These are phyloP conservation scores for Trichoderma atroviride DNA, from an alignment of 2,329 filamentous ascomycete genomes.

Conservation along the genomic window DNA sequence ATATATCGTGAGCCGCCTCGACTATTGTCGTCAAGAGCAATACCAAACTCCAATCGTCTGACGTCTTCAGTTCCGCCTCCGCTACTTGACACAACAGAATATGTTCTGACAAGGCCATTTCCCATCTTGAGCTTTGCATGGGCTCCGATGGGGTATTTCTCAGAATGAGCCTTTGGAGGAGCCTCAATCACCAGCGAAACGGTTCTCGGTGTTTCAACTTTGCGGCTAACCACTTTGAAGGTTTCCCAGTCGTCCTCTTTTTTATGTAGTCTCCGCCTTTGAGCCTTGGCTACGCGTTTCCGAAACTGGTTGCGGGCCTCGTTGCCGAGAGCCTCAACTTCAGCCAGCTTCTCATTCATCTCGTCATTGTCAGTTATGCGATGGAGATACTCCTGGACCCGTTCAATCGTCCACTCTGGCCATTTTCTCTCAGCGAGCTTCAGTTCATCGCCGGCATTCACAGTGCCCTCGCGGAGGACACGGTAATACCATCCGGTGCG, in stretches of 20 bases:
- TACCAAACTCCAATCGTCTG: conserved; percentile 59
- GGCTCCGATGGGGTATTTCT: conserved; percentile 48
- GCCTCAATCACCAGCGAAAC: conserved; percentile 57
- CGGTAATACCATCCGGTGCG: conserved; percentile 70
- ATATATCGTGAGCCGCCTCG: conserved; percentile 65
- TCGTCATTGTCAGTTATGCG: conserved; percentile 53
- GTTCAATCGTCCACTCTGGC: conserved; percentile 64
- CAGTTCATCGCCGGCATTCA: conserved; percentile 60
- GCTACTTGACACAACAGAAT: conserved; percentile 56
- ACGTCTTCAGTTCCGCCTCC: conserved; percentile 32
- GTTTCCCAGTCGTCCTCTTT: conserved; percentile 46
- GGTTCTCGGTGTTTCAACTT: conserved; percentile 53
- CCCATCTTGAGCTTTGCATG: conserved; percentile 61
- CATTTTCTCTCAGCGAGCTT: conserved; percentile 56
- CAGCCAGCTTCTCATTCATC: conserved; percentile 56
- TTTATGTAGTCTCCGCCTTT: conserved; percentile 34
- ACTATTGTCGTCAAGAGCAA: conserved; percentile 57
- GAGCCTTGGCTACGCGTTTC: conserved; percentile 53
- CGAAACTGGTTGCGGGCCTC: conserved; percentile 54
- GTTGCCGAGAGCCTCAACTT: conserved; percentile 53
- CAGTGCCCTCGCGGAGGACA: conserved; percentile 57
- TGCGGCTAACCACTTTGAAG: conserved; percentile 54
- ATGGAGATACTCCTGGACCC: conserved; percentile 65
- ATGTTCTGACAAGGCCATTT: conserved; percentile 59
- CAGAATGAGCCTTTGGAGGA: conserved; percentile 38